Evolutionary conservation across 768 basidiomycete species (phyloP), one percentile per base, ranked within the genome.

Genomic region (Saitozyma podzolica): DNA sequence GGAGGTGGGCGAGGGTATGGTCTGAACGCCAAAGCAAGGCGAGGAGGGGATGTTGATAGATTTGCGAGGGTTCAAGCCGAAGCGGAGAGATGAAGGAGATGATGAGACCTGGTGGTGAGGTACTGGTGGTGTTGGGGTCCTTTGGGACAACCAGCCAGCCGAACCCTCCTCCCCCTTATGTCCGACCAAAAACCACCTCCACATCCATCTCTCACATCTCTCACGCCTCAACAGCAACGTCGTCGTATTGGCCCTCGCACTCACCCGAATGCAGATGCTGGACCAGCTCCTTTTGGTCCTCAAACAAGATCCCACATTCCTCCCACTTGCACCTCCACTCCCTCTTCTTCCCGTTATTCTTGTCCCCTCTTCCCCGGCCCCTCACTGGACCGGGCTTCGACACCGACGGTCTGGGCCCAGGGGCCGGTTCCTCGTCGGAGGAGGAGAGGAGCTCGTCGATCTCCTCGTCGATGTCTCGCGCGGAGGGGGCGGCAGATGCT

Each of bases 231-330:
- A 40, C 14, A 56, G 19, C 14, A 47, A 11, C 45, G 45, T 17
- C 45, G 45, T 11, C 16, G 9, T 45, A 16, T 45, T 9, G 9
- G 43, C 14, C 11, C 3, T 50, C 39, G 7, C 8, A 80, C 87
- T 78, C 70, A 92, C 92, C 87, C 60, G 85, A 82, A 70, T 91
- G 89, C 39, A 95, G 86, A 74, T 95, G 92, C 37, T 87, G 86
- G 63, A 93, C 90, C 60, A 94, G 82, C 4, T 86, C 86, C 16
- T 84, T 86, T 16, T 91, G 81, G 73, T 90, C 85, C 10, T 85
- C 86, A 72, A 88, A 92, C n/a, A 87, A 84, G 47, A 81, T 70
- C 2, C 86, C 86, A 73, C 92, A 95, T 62, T 87, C 87, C 41
- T 88, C 89, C 92, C 92, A 95, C 58, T 85, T 85, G 80, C 92